These are phyloP conservation scores for Oryza australiensis DNA, from an alignment of 176 grass and related monocot species.

Conservation along the genomic window DNA sequence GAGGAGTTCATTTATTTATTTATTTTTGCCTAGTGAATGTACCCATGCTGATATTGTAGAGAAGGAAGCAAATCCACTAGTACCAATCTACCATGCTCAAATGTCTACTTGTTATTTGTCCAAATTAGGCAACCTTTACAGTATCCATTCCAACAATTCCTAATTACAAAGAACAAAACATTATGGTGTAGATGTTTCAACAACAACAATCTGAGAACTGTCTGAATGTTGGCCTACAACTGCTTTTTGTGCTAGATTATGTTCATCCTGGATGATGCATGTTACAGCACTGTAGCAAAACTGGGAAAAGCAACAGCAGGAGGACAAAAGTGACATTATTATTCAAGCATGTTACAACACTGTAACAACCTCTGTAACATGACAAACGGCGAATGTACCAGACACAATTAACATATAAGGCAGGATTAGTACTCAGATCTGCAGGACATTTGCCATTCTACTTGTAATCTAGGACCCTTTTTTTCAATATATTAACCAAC, in stretches of 20 bases:
- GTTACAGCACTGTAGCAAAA: slow-evolving; percentile 35
- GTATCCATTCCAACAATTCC: background rate
- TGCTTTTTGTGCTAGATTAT: slow-evolving; percentile 26
- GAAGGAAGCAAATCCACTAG: slow-evolving; percentile 9
- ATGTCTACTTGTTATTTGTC: background rate
- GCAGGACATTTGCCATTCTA: slow-evolving; percentile 41
- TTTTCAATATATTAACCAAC: slow-evolving; percentile 13
- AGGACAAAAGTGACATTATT: slow-evolving; percentile 15
- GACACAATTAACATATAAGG: slow-evolving; percentile 39
- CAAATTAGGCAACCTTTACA: slow-evolving; percentile 6
- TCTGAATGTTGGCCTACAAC: slow-evolving; percentile 7
- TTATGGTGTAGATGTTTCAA: background rate
- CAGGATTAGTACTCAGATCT: slow-evolving; percentile 51
- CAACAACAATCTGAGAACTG: background rate
- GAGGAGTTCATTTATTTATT: slow-evolving; percentile 1
- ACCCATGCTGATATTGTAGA: slow-evolving; percentile 1
- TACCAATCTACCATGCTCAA: background rate
- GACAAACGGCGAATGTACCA: slow-evolving; percentile 35
- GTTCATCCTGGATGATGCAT: slow-evolving; percentile 27
- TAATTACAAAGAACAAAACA: background rate
- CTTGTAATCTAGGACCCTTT: slow-evolving; percentile 43
- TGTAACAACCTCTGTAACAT: slow-evolving; percentile 44
- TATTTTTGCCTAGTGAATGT: slow-evolving; percentile 7
- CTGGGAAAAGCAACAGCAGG: background rate
- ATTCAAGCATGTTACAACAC: slow-evolving; percentile 41